Evolutionary conservation across 768 basidiomycete genomes (phyloP), one percentile per base, ranked within the genome.

Genomic region (Trametes gibbosa): DNA sequence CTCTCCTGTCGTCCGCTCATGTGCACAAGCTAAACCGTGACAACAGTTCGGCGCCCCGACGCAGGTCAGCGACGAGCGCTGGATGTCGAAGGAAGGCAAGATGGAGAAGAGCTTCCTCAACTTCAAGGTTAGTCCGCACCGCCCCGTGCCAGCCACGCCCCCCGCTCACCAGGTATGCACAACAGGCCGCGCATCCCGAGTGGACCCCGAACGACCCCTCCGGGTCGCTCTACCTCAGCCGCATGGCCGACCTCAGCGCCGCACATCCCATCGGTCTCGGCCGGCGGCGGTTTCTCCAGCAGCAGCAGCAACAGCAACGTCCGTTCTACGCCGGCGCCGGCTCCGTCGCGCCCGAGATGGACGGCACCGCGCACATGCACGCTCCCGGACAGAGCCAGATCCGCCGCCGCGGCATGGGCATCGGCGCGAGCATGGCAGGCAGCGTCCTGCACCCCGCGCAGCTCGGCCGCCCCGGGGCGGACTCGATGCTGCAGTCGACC

Each of bases 101-200:
- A 98, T 99, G 95, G 97, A 99, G 79, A 97, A 98, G 77, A 92
- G 90, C 72, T 92, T 97, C 76, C 77, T 96, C 32, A 92, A 90
- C 69, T 97, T 97, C 80, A 96, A 95, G 76, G 87, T 84, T 42
- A 43, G 69, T 50, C 56, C 41, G 37, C 9, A 6, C 29, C 52
- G 19, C 16, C 19, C 25, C 9, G 42, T 56, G 5, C 5, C 23
- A 2, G 13, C 10, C 42, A 23, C 37, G 12, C 50, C 16, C 3
- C 9, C 9, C 9, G 10, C 35, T 53, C 52, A 23, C 41, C 29
- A 35, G 29, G 10, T 40, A 48, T 32, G 62, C 47, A 32, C 34
- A 32, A 3, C 63, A 89, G 86, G 93, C 93, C 42, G 89, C 93
- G 1, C 92, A 98, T 74, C 96, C 96, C 12, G 92, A 94, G 59